Conservation (phyloP, 352 stramenopile genomes). For the Pythium dissimile region DNA sequence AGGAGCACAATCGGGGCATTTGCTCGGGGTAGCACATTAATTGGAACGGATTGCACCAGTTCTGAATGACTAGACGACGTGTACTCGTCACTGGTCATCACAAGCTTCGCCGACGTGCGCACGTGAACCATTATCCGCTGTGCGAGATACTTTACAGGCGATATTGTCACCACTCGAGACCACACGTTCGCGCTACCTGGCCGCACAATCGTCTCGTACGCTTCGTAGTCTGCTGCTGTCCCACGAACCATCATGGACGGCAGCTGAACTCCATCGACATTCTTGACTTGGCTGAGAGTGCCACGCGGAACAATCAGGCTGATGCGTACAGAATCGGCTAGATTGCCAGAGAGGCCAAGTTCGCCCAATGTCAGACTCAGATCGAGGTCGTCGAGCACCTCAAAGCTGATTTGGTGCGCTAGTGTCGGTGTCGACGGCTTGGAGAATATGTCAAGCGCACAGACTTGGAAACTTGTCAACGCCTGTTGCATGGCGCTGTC, state of each 20-base stretch:
- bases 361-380: conserved; percentile 2
- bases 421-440: not conserved
- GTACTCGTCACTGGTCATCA: not conserved
- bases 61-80: not conserved
- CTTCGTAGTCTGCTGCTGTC: not conserved
- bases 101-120: not conserved
- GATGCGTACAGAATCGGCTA: not conserved
- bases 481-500: not conserved
- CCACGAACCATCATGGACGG: not conserved
- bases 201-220: not conserved
- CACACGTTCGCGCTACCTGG: not conserved
- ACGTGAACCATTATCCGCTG: conserved; percentile 6
- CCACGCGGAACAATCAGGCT: not conserved
- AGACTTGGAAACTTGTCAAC: not conserved
- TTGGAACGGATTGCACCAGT: not conserved
- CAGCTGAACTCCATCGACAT: not conserved
- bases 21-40: conserved; percentile 6
- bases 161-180: not conserved
- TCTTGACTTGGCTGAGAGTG: not conserved
- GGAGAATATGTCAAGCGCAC: not conserved
- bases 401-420: not conserved
- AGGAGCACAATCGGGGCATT: conserved; percentile 4
- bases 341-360: not conserved
- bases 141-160: conserved; percentile 1
- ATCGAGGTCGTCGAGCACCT: conserved; percentile 6